Base-by-base conservation (phyloP, 2,329 filamentous ascomycete genomes). In the Eurotiales sp. region DNA sequence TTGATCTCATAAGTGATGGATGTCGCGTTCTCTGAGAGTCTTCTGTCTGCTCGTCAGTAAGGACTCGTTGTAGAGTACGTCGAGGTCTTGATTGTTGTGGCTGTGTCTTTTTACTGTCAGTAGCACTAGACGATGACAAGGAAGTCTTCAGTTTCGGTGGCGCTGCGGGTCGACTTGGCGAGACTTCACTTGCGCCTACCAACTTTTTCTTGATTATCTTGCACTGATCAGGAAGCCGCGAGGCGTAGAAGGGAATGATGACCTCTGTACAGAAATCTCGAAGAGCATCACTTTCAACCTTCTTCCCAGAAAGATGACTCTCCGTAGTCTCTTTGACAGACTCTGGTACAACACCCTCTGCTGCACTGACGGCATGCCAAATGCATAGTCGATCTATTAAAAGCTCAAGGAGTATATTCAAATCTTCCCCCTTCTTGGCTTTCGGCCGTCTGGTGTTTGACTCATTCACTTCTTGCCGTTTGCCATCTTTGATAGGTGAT, bases 241-340 rank as follows among this genome's bases (percentile, higher is more conserved):
- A 64, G 23, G 67, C 72, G 56, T 77, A 78, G 60, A 77, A 77
- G 11, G 75, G 75, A 39, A 77, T 65, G 43, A 78, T 70, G 5
- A 78, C 72, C 52, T 78, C 75, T 0, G 70, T 73, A 58, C 74
- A 77, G 53, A 77, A 78, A 47, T 77, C 74, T 21, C 71, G 72
- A 15, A 77, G 63, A n/a, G 68, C 67, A 55, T 77, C 72, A 32
- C 64, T 72, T 17, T 71, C 64, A n/a, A 62, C 58, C 46, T 66
- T 67, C 56, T 67, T 71, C 12, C 62, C 62, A 4, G 63, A 56
- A 29, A 61, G 57, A 50, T 62, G 61, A 43, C 50, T 60, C 23
- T 62, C 58, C n/a, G 56, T 62, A n/a, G 61, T 61, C 19, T 59
- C 45, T 42, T 64, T 66, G 23, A 59, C 53, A 14, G 62, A 57